Evolutionary conservation across 257 asterid species (phyloP), one percentile per base, ranked within the genome.

Genomic region (Solanum arcanum): DNA sequence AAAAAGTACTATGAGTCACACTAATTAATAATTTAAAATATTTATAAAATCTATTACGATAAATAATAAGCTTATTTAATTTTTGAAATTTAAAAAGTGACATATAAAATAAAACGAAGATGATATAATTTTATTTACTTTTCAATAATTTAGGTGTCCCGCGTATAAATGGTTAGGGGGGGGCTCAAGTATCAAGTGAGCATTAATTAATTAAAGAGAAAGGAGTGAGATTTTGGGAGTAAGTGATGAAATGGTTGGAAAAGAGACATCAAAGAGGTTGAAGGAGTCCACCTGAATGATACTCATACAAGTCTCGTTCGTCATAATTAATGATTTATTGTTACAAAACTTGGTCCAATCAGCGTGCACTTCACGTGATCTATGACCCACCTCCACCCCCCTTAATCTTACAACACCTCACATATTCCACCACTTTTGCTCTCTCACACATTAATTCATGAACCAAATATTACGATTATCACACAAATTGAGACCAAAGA

Each of bases 301-400:
- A 52, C 90, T 52, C 60, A 83, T 83, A 82, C 44, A 81, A 72
- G 49, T 25, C 76, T 23, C 52, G 21, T 47, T 52, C 78, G 39
- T 84, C 86, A 66, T 76, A 86, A 85, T 68, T 81, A 73, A 56
- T 29, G 52, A 56, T 33, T 59, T 35, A 12, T 33, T 37, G 59
- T 25, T 85, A 14, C 35, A 12, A 78, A 39, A 68, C 12, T 88
- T 76, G 86, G 64, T 77, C 64, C 72, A 66, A 27, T 64, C 27
- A 64, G 39, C 44, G 86, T 86, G 88, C 27, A 86, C 86, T 84
- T 88, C 94, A 93, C 93, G 92, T 92, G 93, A 89, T 81, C 29
- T 86, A 85, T 91, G 96, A 87, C 95, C 93, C 93, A 91, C 92
- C 35, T 87, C 83, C 90, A 87, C 35, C 35, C 87, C 87, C 90